Conservation (phyloP, 2,329 filamentous ascomycete species). For the Piedraia hortae region DNA sequence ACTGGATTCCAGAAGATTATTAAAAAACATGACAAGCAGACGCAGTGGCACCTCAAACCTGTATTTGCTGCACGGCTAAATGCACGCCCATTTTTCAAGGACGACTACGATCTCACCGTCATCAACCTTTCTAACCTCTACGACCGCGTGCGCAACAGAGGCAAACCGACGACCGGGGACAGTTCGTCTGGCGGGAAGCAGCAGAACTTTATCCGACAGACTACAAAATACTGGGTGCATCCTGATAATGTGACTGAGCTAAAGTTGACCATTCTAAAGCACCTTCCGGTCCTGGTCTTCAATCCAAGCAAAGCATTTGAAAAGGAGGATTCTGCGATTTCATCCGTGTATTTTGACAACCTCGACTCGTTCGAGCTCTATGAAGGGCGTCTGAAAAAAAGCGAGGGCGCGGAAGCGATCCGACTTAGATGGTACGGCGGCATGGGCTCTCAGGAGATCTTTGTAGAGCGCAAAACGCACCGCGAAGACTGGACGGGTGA, state of each 20-base stretch:
- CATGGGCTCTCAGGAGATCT: conserved; percentile 86
- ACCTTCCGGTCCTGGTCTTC: conserved; percentile 88
- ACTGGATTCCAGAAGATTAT: conserved; percentile 99
- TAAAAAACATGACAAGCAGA: conserved; percentile 96
- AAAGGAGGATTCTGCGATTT: conserved; percentile 70
- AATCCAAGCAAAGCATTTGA: conserved; percentile 95
- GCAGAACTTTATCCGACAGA: conserved; percentile 87
- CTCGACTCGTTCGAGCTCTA: conserved; percentile 84
- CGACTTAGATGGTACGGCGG: conserved; percentile 91
- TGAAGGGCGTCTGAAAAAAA: conserved; percentile 84
- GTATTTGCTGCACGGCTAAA: conserved; percentile 90
- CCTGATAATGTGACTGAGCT: conserved; percentile 94
- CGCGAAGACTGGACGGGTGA: conserved; percentile 98
- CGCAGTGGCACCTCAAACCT: conserved; percentile 71
- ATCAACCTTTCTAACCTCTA: conserved; percentile 87
- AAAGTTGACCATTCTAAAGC: conserved; percentile 93
- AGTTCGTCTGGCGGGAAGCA: conserved; percentile 72
- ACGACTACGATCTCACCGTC: conserved; percentile 91
- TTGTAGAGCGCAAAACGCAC: conserved; percentile 93
- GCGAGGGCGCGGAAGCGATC: conserved; percentile 87
- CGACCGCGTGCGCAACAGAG: conserved; percentile 75
- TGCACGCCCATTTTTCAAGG: conserved; percentile 93
- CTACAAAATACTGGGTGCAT: conserved; percentile 98
- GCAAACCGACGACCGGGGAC: conserved; percentile 78
- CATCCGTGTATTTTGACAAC: conserved; percentile 97